These are phyloP conservation scores for Leccinum variicolor DNA, from an alignment of 768 basidiomycete genomes.

Conservation along the genomic window DNA sequence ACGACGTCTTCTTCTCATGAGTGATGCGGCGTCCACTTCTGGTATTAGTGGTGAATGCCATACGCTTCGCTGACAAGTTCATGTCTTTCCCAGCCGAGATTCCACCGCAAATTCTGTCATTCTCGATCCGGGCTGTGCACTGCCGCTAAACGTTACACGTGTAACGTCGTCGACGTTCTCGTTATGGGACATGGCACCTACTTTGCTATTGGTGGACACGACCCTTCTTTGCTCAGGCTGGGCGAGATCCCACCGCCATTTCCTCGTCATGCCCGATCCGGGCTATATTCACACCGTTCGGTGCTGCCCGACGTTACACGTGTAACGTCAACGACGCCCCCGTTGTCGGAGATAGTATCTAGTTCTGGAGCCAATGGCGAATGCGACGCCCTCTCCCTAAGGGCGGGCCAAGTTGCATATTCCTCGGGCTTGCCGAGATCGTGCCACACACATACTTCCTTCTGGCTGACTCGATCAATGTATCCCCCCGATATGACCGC, in stretches of 20 bases:
- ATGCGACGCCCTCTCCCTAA: not conserved
- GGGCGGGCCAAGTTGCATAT: conserved; percentile 2
- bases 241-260: not conserved
- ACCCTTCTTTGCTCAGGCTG: not conserved
- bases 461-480: not conserved
- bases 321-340: conserved; percentile 22
- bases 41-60: conserved; percentile 2
- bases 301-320: conserved; percentile 26
- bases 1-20: not conserved
- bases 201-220: not conserved
- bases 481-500: not conserved
- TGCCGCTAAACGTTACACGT: conserved; percentile 27
- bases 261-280: not conserved
- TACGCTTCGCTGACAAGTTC: not conserved
- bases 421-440: not conserved
- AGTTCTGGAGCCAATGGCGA: conserved; percentile 3
- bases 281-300: not conserved
- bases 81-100: not conserved
- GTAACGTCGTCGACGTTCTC: conserved; percentile 20
- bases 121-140: not conserved
- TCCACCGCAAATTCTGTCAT: no score
- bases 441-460: not conserved
- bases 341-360: not conserved
- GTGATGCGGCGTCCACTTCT: not conserved
- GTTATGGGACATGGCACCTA: not conserved